Percentiles rank a stretch among this genome's conserved stretches.
Evolutionary conservation across 345 rosid species (phyloP).

Genomic region (Melaleuca quinquenervia): DNA sequence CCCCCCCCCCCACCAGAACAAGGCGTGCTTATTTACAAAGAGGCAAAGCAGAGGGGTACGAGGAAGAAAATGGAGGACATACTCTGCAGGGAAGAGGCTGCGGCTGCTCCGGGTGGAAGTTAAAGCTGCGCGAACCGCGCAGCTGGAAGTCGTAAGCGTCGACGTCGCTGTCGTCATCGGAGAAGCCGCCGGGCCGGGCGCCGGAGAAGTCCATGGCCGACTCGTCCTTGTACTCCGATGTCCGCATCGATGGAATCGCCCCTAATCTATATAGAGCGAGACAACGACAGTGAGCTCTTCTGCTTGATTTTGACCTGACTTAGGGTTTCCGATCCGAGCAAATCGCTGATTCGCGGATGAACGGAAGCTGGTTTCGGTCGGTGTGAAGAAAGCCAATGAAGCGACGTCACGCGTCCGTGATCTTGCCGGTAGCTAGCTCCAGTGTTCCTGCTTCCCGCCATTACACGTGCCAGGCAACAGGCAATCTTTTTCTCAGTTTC

Average conservation of each 20-base stretch:
- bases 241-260: constrained; percentile 7
- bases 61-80: neutral
- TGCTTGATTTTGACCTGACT: neutral
- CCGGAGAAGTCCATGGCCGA: constrained; percentile 13
- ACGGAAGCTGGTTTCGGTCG: neutral
- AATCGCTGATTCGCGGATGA: neutral
- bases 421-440: neutral
- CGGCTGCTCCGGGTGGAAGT: neutral
- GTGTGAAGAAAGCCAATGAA: neutral
- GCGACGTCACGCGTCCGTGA: neutral
- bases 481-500: too few species aligned
- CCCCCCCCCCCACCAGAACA: neutral
- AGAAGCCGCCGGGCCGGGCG: constrained; percentile 10
- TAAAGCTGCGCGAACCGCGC: constrained; percentile 7
- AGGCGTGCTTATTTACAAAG: neutral
- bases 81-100: neutral
- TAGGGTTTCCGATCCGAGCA: neutral
- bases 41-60: neutral
- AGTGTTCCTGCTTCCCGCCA: too few species aligned
- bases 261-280: neutral
- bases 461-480: too few species aligned
- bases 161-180: neutral
- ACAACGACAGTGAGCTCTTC: neutral
- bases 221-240: constrained; percentile 27
- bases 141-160: constrained; percentile 5